Percentiles rank a stretch among this genome's conserved stretches.
These are phyloP conservation scores for Plasmopara muralis DNA, from an alignment of 352 stramenopile genomes.

Conservation along the genomic window DNA sequence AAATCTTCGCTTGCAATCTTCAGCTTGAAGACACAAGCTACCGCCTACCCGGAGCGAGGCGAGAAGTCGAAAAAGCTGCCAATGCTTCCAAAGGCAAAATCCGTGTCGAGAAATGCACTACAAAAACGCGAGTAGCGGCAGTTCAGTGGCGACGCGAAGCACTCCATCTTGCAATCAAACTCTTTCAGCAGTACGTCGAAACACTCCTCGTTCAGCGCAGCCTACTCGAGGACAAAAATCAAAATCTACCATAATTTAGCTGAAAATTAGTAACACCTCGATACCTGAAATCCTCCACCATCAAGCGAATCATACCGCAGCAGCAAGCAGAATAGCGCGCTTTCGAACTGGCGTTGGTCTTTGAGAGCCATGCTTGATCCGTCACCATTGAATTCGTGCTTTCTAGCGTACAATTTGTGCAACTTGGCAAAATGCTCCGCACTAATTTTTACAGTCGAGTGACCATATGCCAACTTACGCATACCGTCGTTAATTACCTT, in stretches of 20 bases:
- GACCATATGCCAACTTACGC: slow-evolving; percentile 55
- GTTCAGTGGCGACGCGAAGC: slow-evolving; percentile 94
- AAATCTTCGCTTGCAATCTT: not conserved
- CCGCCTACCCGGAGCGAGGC: slow-evolving; percentile 58
- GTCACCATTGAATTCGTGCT: slow-evolving; percentile 18
- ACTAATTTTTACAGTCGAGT: slow-evolving; percentile 75
- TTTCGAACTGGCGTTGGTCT: slow-evolving; percentile 49
- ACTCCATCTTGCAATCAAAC: slow-evolving; percentile 91
- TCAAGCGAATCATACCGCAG: slow-evolving; percentile 91
- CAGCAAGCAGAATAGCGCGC: slow-evolving; percentile 82
- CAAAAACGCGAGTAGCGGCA: slow-evolving; percentile 87
- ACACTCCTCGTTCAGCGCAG: slow-evolving; percentile 85
- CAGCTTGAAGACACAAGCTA: not conserved
- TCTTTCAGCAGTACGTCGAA: slow-evolving; percentile 88
- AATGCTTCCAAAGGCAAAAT: slow-evolving; percentile 84
- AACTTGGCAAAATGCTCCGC: slow-evolving; percentile 83
- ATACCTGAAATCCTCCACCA: slow-evolving; percentile 88
- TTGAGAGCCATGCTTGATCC: slow-evolving; percentile 16
- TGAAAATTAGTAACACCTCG: not conserved
- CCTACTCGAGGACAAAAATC: slow-evolving; percentile 17
- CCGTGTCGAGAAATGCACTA: slow-evolving; percentile 86
- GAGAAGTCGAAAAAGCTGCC: slow-evolving; percentile 92
- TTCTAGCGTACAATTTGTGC: slow-evolving; percentile 64
- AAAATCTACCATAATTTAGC: not conserved
- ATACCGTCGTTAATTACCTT: slow-evolving; percentile 27